Base-by-base conservation (phyloP, 106 monocot species). In the Narthecium ossifragum region DNA sequence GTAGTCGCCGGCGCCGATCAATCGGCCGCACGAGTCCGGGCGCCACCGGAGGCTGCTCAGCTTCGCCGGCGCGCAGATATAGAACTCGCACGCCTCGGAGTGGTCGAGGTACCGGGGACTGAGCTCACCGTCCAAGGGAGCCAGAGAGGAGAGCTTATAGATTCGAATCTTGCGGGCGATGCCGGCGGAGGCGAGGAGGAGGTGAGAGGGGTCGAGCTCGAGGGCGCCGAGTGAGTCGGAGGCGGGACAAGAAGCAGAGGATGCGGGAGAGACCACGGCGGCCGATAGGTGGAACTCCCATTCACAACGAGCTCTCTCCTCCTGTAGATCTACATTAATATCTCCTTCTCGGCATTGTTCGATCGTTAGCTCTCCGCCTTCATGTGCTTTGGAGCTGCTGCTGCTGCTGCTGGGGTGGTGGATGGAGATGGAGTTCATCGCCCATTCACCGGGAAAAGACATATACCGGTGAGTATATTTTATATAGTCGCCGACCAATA, bases 61-160 rank as follows among this genome's bases (percentile, higher is more conserved):
- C 78, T 96, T 96, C 13, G 94, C 94, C 17, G 94, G 94, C 26
- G 86, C 51, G 79, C 83, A 96, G 17, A 96, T 70, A 55, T 73
- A 96, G 60, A 61, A 70, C 23, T 52, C 61, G 61, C 69, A 74
- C 24, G 60, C 59, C 6, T 55, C 20, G 17, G 67, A 37, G 48
- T 75, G 75, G 31, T 63, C 49, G n/a, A 53, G 24, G 29, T 28
- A 21, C 20, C 36, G 20, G 22, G 51, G 27, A 31, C 8, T 17
- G 22, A 21, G 9, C 2, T 21, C 21, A 4, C 22, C 40, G 8
- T 13, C 26, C 2, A 21, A 5, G 12, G 26, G 29, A 11, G 63
- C 37, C 9, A 86, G 14, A 26, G 64, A 17, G 6, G 56, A 6
- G 21, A 70, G 26, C 25, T 5, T 27, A 69, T 86, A 90, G 7